Evolutionary conservation across 257 asterid species (phyloP), one percentile per base, ranked within the genome.

Genomic region (Primulina eburnea): DNA sequence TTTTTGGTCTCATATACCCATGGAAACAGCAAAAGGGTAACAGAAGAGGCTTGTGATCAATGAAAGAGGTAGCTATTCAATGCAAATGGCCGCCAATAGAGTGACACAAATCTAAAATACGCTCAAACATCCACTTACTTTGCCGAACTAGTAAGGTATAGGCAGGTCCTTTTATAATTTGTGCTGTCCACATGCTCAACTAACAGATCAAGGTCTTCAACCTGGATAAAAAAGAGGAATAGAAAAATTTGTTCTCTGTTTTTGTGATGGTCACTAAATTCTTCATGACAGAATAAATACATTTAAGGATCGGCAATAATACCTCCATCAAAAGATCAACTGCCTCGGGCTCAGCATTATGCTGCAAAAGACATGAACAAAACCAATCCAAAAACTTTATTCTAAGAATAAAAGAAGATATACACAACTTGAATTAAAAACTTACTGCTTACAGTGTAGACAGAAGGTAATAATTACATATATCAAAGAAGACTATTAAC

Each of bases 311-410:
- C 0, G 34, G 32, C 35, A 24, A 18, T 5, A 68, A 37, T 86
- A 89, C 96, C 93, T 89, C 93, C 96, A 89, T 86, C 20, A 87
- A 79, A 83, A 89, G 93, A 83, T 89, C 91, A 6, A 83, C 89
- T 6, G 93, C 96, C 81, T 89, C 96, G 53, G 96, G 93, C 78
- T 89, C 99, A 18, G 98, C 97, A 81, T 91, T 94, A 71, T 94
- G 97, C 99, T 94, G 94, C 87, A 86, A 69, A 14, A 64, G 30
- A 69, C 53, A 82, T 14, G 69, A 72, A 67, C 69, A 56, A 17
- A n/a, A 28, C 8, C 37, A 71, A 21, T 72, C 10, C 72, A 47
- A 75, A 72, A 52, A 60, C 62, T 33, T 56, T 53, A 37, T 56
- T 66, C 24, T 52, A 63, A 29, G 43, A 47, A 34, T 56, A 73